Evolutionary conservation across 2,329 filamentous ascomycete species (phyloP), one percentile per base, ranked within the genome.

Genomic region (Ophiostoma himal-ulmi): DNA sequence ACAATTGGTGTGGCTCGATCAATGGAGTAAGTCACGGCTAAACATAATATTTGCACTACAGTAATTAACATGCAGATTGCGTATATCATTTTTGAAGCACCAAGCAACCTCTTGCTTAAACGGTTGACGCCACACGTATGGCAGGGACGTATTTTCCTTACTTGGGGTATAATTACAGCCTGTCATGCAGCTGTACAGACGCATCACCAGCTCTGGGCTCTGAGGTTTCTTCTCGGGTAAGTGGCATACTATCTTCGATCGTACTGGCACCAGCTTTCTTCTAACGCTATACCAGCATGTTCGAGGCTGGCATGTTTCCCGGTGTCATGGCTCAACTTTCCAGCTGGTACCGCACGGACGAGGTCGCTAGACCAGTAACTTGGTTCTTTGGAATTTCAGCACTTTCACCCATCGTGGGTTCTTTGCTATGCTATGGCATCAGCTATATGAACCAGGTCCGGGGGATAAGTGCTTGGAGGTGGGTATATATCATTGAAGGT

Each of bases 41-140:
- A 30, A 3, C 30, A 30, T 30, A 30, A 30, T 30, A 30, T 30
- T 0, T 30, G 30, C 30, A 30, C 2, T 30, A 30, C 30, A 30
- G 30, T 30, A 20, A 57, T 62, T 14, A 7, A 39, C 44, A 54
- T 26, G 20, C 65, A 72, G 64, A 71, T 72, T 26, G 60, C 70
- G 10, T 72, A 72, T 44, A 71, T 70, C 41, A 41, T 73, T 7
- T 73, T 73, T 39, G 72, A 89, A 75, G 77, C 89, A 0, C 87
- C 87, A 0, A 88, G 85, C 0, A 89, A 89, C 72, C 79, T 89
- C 70, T 74, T 74, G 0, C 78, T 89, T 2, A 87, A 85, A 0
- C 68, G n/a, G 44, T 67, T 71, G 20, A 69, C 41, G 17, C 70
- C 70, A 1, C 70, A 71, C n/a, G 48, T 62, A 7, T 71, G 70